Conservation (phyloP, 768 basidiomycete species). For the Auriscalpium orientale region DNA sequence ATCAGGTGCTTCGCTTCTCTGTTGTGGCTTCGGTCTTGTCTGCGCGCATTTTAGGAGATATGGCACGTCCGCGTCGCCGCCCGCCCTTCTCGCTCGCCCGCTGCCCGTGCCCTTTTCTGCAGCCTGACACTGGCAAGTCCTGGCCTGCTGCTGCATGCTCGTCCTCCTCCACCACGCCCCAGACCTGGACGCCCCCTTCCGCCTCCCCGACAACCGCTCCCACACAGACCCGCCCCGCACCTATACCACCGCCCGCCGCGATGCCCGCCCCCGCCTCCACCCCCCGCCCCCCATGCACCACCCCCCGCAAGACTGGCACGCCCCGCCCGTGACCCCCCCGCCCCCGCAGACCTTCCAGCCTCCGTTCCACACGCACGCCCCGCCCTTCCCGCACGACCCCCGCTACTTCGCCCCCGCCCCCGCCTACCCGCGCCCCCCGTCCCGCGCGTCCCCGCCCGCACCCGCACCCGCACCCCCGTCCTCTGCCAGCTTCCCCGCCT, state of each 20-base stretch:
- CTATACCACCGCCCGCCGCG: not conserved
- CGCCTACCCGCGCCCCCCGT: conserved; percentile 3
- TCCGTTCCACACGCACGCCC: too few relatives aligned
- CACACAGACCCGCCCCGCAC: not conserved
- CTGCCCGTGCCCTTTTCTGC: conserved; percentile 11
- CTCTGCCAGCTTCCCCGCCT: too few relatives aligned
- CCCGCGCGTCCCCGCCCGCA: too few relatives aligned
- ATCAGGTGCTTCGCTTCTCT: conserved; percentile 13
- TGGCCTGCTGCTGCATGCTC: too few relatives aligned
- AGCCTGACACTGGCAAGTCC: too few relatives aligned
- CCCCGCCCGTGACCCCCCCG: too few relatives aligned
- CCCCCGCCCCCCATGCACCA: conserved; percentile 7
- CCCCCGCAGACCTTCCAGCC: too few relatives aligned
- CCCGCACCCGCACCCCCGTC: too few relatives aligned
- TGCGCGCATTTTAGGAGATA: conserved; percentile 12
- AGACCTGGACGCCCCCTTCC: conserved; percentile 12
- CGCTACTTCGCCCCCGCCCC: not conserved
- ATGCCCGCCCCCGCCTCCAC: conserved; percentile 5
- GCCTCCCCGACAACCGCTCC: conserved; percentile 1
- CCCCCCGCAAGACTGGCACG: too few relatives aligned
- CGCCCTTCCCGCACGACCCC: conserved; percentile 4
- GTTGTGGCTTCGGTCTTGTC: conserved; percentile 9
- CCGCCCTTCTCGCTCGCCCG: conserved; percentile 12
- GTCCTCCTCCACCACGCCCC: conserved; percentile 8
- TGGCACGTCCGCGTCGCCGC: too few relatives aligned